These are phyloP conservation scores for Pseudogymnoascus destructans DNA, from an alignment of 2,329 filamentous ascomycete genomes.

Conservation along the genomic window DNA sequence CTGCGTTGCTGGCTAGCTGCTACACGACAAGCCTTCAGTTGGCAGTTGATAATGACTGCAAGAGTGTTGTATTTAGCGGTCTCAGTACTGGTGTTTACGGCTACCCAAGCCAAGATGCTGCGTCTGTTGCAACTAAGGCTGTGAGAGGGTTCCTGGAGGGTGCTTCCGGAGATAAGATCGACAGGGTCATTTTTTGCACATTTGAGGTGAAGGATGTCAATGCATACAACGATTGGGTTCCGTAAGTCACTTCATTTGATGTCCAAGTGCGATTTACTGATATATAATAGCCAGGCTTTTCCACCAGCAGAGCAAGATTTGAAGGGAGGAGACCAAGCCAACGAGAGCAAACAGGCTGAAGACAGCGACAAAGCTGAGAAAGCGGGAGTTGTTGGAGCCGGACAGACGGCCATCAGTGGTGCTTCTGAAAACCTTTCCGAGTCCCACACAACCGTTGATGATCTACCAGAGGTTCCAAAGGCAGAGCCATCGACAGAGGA, in stretches of 20 bases:
- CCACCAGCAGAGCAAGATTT: slow-evolving; percentile 31
- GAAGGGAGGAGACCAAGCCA: slow-evolving; percentile 12
- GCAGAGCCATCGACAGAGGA: slow-evolving; percentile 23
- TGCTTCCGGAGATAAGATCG: slow-evolving; percentile 38
- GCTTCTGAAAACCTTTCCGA: neutral
- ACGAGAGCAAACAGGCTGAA: slow-evolving; percentile 5
- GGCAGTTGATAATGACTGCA: slow-evolving; percentile 53
- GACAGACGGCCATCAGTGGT: slow-evolving; percentile 15
- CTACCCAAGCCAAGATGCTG: slow-evolving; percentile 65
- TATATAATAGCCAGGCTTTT: slow-evolving; percentile 32
- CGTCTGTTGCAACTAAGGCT: slow-evolving; percentile 51
- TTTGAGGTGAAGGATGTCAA: slow-evolving; percentile 66
- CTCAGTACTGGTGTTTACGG: slow-evolving; percentile 86
- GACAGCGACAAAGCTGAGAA: neutral
- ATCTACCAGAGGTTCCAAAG: slow-evolving; percentile 29
- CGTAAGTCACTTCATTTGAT: slow-evolving; percentile 44
- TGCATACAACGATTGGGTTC: slow-evolving; percentile 56
- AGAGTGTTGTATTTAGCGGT: slow-evolving; percentile 67
- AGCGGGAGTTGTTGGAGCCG: slow-evolving; percentile 16
- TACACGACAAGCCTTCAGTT: slow-evolving; percentile 61
- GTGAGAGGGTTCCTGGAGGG: slow-evolving; percentile 43
- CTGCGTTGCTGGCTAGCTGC: slow-evolving; percentile 42
- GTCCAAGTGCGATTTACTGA: slow-evolving; percentile 7
- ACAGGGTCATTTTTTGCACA: slow-evolving; percentile 72
- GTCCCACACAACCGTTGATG: slow-evolving; percentile 20